These are phyloP conservation scores for Chrysopogon serrulatus DNA, from an alignment of 176 grass and related monocot species.

Conservation along the genomic window DNA sequence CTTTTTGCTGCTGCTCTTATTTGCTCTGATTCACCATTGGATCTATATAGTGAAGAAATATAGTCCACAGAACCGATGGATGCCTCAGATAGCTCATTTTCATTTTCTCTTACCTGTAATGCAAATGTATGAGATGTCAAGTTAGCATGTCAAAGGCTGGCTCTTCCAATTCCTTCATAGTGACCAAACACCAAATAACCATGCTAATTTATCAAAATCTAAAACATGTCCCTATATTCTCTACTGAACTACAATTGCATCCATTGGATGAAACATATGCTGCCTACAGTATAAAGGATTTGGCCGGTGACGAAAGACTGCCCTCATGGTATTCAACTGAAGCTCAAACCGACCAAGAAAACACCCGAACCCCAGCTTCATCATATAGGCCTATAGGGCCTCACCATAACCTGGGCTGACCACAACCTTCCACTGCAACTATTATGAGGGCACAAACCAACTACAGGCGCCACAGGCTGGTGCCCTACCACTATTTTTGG, in stretches of 20 bases:
- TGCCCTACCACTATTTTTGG: neutral
- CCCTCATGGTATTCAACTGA: neutral
- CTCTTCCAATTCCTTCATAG: neutral
- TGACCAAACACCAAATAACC: neutral
- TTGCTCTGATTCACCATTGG: slow-evolving; percentile 64
- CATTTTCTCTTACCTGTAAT: slow-evolving; percentile 34
- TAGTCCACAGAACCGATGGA: slow-evolving; percentile 89
- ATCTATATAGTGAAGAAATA: slow-evolving; percentile 67
- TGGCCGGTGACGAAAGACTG: too few relatives aligned
- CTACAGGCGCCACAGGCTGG: neutral
- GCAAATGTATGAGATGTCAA: slow-evolving; percentile 14
- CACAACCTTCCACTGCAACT: neutral
- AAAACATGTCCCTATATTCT: neutral
- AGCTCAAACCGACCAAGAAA: neutral
- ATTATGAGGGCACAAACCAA: neutral
- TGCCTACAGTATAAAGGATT: too few relatives aligned
- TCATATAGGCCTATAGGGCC: neutral
- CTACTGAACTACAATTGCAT: neutral
- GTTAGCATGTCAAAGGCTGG: slow-evolving; percentile 1
- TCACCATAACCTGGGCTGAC: neutral
- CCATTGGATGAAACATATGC: neutral
- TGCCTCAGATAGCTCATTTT: slow-evolving; percentile 53
- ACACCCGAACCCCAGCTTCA: neutral
- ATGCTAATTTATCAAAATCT: neutral
- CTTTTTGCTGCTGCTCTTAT: slow-evolving; percentile 63